phyloP scores from a whole-genome alignment of 352 stramenopile species.

The Phytophthora brassicae region DNA sequence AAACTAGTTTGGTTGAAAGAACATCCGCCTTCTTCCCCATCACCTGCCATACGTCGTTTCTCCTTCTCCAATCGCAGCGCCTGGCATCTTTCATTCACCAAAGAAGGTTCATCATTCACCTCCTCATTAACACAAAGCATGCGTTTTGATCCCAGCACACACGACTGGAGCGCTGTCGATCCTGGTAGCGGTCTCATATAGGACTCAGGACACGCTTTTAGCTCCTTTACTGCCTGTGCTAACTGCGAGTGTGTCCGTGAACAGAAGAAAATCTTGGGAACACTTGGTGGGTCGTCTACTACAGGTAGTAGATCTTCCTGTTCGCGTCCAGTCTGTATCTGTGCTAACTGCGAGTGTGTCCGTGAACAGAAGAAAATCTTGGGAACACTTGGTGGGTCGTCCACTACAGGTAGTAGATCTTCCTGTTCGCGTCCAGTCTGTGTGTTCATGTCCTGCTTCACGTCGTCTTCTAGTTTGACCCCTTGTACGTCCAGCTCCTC shows the following conservation, averaged over 20 bases:
- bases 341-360: constrained; percentile 78
- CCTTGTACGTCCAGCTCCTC: constrained; percentile 4
- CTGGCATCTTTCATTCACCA: constrained; percentile 75
- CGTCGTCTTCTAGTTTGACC: not conserved
- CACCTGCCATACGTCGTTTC: constrained; percentile 4
- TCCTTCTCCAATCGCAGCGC: constrained; percentile 33
- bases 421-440: not conserved
- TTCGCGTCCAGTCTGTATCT: constrained; percentile 21
- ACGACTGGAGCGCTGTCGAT: constrained; percentile 54
- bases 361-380: constrained; percentile 84
- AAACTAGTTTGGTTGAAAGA: constrained; percentile 53
- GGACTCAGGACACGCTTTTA: constrained; percentile 65
- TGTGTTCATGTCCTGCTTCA: constrained; percentile 2
- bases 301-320: not conserved
- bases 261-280: constrained; percentile 72
- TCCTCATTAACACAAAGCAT: constrained; percentile 74
- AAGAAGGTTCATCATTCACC: constrained; percentile 49
- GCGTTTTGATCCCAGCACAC: constrained; percentile 69
- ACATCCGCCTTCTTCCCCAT: constrained; percentile 47
- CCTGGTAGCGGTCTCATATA: constrained; percentile 47
- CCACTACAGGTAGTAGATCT: not conserved
- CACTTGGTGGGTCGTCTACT: constrained; percentile 31
- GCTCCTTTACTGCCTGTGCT: constrained; percentile 71
- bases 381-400: constrained; percentile 31
- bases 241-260: constrained; percentile 85